Base-by-base conservation (phyloP, 768 basidiomycete species). In the Naganishia vaughanmartiniae region DNA sequence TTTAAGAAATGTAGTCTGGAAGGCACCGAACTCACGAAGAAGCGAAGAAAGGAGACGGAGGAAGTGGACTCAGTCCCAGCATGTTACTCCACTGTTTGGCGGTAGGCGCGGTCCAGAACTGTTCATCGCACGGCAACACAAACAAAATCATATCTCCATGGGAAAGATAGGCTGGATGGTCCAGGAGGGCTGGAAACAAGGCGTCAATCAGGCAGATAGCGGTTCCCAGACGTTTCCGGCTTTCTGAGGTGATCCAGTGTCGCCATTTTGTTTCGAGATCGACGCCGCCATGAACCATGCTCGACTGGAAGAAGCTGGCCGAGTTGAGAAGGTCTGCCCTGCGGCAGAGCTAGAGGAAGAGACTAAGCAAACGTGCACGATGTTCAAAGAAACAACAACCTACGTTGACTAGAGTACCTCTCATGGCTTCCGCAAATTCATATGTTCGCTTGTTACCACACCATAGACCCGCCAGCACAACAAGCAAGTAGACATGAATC, bases 391-490 rank as follows among this genome's bases (percentile, higher is more conserved):
- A 11, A n/a, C 48, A n/a, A 28, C 45, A 19, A 55, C 67, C 31
- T 14, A 69, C 67, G 28, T 69, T 69, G 56, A 69, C 56, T 6
- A 69, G 26, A 28, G 67, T 69, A 28, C 67, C 67, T 14, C 67
- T 31, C 55, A 56, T 69, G 30, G 67, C 67, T 60, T 69, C 67
- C 10, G 67, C 67, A 31, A 69, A 58, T 42, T 69, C 67, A 46
- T 69, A 69, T 24, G 67, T 69, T 31, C 67, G 67, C 57, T 69
- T 69, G 67, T 69, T 69, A 5, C 67, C 67, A 45, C 55, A 57
- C 56, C 55, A 69, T 31, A 69, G 56, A 11, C 67, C 67, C 21
- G 67, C 39, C n/a, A 69, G 67, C 14, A 69, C 56, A 24, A 69
- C 67, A 19, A 69, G 31, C 39, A 58, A 31, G 46, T 69, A 69